Conservation (phyloP, 2,329 filamentous ascomycete species). For the Dactylellina drechsleri region DNA sequence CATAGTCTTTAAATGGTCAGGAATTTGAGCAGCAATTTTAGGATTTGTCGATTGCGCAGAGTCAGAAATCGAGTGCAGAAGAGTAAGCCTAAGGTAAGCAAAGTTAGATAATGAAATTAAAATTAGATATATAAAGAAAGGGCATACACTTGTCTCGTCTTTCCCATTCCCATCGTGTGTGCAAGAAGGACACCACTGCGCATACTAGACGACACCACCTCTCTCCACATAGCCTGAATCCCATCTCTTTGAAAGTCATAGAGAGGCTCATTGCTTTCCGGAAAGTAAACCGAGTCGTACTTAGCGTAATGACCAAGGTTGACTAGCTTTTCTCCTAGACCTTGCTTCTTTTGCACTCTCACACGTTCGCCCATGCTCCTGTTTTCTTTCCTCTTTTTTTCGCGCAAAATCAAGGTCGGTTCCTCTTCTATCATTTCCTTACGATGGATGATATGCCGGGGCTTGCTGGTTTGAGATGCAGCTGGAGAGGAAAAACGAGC, state of each 20-base stretch:
- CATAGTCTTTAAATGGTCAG: constrained; percentile 70
- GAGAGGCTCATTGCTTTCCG: constrained; percentile 61
- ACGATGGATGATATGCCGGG: constrained; percentile 25
- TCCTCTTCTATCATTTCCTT: constrained; percentile 36
- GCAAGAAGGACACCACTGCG: constrained; percentile 57
- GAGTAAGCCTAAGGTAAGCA: constrained; percentile 69
- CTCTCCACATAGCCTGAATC: constrained; percentile 88
- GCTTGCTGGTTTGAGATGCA: constrained; percentile 15
- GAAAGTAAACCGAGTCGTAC: constrained; percentile 55
- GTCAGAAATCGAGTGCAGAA: constrained; percentile 79
- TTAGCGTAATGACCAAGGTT: constrained; percentile 56
- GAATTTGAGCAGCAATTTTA: constrained; percentile 73
- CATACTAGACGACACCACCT: constrained; percentile 68
- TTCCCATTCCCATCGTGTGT: constrained; percentile 82
- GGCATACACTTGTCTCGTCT: constrained; percentile 82
- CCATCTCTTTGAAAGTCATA: constrained; percentile 84
- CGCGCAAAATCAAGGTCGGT: constrained; percentile 26
- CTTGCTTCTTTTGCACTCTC: constrained; percentile 4
- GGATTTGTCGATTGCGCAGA: constrained; percentile 71
- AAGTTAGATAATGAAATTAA: constrained; percentile 68
- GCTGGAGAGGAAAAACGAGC: neutral
- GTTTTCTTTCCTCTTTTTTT: constrained; percentile 15
- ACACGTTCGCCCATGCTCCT: neutral
- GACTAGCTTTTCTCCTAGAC: constrained; percentile 32
- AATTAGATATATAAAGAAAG: neutral